phyloP scores from a whole-genome alignment of 164 flowering plant genomes.

The Chimonanthus salicifolius region DNA sequence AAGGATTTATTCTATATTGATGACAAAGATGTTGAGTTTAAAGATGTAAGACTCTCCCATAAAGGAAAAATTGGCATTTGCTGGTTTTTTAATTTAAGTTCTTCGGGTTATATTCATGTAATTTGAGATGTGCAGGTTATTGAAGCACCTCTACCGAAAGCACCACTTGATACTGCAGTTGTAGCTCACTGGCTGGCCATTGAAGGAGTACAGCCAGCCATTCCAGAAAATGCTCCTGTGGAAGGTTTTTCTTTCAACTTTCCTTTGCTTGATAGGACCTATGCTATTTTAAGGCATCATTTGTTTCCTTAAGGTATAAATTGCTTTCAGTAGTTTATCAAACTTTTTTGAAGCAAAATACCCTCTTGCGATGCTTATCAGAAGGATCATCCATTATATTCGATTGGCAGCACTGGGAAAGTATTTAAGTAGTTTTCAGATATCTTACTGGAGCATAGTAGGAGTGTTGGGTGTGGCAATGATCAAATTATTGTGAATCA shows the following conservation, averaged over 20 bases:
- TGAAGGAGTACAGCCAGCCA: conserved; percentile 96
- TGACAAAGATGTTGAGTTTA: conserved; percentile 87
- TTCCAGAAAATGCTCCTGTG: conserved; percentile 91
- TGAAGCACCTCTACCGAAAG: conserved; percentile 91
- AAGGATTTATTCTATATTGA: conserved; percentile 84
- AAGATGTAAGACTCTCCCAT: conserved; percentile 51
- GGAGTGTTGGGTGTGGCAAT: background rate
- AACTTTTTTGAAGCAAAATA: background rate
- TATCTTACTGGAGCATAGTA: background rate
- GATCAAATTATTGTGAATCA: background rate
- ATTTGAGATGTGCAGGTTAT: conserved; percentile 49
- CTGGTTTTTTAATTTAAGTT: conserved; percentile 2
- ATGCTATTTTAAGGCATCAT: background rate
- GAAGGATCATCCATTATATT: background rate
- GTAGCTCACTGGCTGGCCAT: conserved; percentile 92
- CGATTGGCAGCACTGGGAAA: background rate
- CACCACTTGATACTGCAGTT: conserved; percentile 84
- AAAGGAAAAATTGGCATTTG: background rate
- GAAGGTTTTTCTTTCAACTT: conserved; percentile 42
- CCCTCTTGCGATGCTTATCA: background rate
- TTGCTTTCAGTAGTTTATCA: too few species aligned
- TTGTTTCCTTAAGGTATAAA: background rate
- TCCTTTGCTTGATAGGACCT: background rate
- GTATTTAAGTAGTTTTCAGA: background rate
- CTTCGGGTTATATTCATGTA: background rate